A percentile compares a stretch with the other conserved stretches of the same genome.
phyloP scores from a whole-genome alignment of 139 green algal species.

The Raphidocelis subcapitata region DNA sequence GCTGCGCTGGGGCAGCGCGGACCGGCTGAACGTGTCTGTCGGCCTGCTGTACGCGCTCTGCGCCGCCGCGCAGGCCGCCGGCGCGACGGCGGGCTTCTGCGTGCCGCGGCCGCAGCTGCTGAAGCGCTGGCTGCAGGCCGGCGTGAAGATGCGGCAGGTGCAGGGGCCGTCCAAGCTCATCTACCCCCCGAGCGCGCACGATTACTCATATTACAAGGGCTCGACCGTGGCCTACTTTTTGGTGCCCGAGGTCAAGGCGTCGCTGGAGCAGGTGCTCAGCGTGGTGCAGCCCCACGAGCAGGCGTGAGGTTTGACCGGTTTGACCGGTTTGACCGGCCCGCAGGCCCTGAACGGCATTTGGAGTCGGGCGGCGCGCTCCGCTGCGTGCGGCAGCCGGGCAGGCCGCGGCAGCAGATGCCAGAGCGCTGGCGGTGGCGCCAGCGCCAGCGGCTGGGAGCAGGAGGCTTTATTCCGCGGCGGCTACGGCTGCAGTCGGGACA shows the following conservation, averaged over 20 bases:
- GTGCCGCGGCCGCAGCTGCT: slow-evolving; percentile 69
- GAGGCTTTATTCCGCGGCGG: too few relatives aligned
- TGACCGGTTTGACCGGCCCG: too few relatives aligned
- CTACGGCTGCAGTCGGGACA: too few relatives aligned
- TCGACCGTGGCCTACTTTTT: slow-evolving; percentile 68
- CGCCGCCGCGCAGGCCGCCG: slow-evolving; percentile 32
- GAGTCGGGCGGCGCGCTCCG: too few relatives aligned
- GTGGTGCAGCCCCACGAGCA: slow-evolving; percentile 31
- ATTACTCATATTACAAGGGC: slow-evolving; percentile 70
- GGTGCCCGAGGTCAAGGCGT: slow-evolving; percentile 57
- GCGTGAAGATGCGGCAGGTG: slow-evolving; percentile 61
- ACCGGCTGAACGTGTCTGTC: slow-evolving; percentile 71
- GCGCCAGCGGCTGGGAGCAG: too few relatives aligned
- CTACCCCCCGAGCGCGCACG: slow-evolving; percentile 62
- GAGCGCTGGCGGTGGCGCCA: too few relatives aligned
- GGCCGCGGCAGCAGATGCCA: too few relatives aligned
- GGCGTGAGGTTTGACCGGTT: too few relatives aligned
- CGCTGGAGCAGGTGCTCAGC: slow-evolving; percentile 47
- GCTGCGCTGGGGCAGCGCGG: slow-evolving; percentile 54
- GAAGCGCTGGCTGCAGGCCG: slow-evolving; percentile 62
- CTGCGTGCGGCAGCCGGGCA: too few relatives aligned
- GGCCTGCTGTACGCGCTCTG: slow-evolving; percentile 69
- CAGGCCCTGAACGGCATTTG: too few relatives aligned
- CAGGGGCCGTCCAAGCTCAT: slow-evolving; percentile 53
- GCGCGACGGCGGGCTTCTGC: slow-evolving; percentile 48